Conservation (phyloP, 805 yeast genomes). For the Candida sphagnicola region DNA sequence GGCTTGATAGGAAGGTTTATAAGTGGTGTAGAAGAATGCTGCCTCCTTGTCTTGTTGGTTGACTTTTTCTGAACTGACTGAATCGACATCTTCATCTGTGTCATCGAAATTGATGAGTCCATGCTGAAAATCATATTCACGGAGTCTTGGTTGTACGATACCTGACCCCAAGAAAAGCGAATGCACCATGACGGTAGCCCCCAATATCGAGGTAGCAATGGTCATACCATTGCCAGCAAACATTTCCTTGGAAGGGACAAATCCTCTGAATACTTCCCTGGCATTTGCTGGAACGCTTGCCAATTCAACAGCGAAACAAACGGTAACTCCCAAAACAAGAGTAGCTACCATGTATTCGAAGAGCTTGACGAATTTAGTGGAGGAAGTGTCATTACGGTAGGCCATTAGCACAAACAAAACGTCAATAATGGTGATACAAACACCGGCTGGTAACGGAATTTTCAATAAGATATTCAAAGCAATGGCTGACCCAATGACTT, state of each 20-base stretch:
- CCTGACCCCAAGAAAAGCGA: constrained; percentile 47
- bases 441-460: constrained; percentile 49
- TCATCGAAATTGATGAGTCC: constrained; percentile 27
- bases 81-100: constrained; percentile 4
- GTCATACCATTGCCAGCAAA: constrained; percentile 40
- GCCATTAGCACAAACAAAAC: constrained; percentile 46
- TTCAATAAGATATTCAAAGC: constrained; percentile 43
- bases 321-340: constrained; percentile 39
- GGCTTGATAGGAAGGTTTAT: constrained; percentile 71
- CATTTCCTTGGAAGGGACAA: constrained; percentile 40
- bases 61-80: constrained; percentile 7
- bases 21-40: constrained; percentile 35
- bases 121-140: constrained; percentile 40
- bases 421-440: constrained; percentile 41
- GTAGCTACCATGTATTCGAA: constrained; percentile 42
- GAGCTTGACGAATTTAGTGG: constrained; percentile 26
- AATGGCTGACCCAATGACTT: constrained; percentile 50
- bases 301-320: constrained; percentile 45
- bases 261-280: constrained; percentile 40
- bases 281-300: constrained; percentile 29
- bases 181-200: constrained; percentile 53
- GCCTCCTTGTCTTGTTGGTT: constrained; percentile 16
- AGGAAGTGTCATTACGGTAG: constrained; percentile 40
- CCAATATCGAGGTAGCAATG: constrained; percentile 45
- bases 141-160: constrained; percentile 44